Evolutionary conservation across 805 yeast genomes (phyloP), one percentile per base, ranked within the genome.

Genomic region (Nakazawaea laoshanensis): DNA sequence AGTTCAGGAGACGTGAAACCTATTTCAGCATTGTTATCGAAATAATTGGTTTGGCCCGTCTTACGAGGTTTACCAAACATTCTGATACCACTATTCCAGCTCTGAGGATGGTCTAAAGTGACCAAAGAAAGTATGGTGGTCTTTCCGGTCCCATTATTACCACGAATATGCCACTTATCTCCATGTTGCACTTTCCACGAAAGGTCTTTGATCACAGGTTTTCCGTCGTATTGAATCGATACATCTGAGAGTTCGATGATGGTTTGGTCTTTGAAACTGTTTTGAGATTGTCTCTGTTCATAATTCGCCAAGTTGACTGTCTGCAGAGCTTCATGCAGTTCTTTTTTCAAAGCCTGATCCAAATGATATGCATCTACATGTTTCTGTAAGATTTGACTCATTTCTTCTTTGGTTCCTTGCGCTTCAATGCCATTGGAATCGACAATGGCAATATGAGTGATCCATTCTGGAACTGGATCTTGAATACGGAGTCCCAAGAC

Each of bases 81-180:
- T 6, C 60, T 55, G 15, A 92, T 66, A 15, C 68, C 72, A 4
- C 74, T 67, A 43, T 74, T 78, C 97, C 97, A 89, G 2, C 96
- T 78, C 55, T 89, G 96, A 1, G 98, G 98, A 51, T 89, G 98
- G 46, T 89, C 98, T 4, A 95, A 87, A 0, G 95, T 87, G 19
- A 89, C 64, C 29, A 92, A 53, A 2, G 96, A 74, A 11, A 92
- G 55, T 16, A 89, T 57, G 0, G 98, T 92, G 2, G 96, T 83
- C 52, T 89, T 89, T 0, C 98, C 98, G 0, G 94, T 70, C 1
- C 98, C 98, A 44, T 92, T 89, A 37, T 75, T 72, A 2, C 98
- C 98, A 36, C 80, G 61, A 19, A 89, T 65, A 49, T 92, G 94
- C 94, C 96, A 86, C 47, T 73, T 78, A 23, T 85, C 82, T 4